Conservation (phyloP, 345 rosid species). For the Brassica napus region DNA sequence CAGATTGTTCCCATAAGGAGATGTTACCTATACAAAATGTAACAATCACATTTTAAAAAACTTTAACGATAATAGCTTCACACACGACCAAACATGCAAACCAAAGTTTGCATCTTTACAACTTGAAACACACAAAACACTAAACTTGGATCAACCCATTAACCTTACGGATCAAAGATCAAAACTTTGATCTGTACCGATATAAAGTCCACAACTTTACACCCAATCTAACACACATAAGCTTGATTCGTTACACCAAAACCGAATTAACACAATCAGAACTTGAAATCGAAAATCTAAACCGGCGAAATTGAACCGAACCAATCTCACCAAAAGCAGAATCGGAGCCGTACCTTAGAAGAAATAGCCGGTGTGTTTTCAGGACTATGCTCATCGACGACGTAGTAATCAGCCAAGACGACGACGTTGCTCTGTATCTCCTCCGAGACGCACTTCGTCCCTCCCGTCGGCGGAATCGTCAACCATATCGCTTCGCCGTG, state of each 20-base stretch:
- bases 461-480: conserved; percentile 72
- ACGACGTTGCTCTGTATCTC: conserved; percentile 83
- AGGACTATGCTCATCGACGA: conserved; percentile 63
- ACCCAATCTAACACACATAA: neutral
- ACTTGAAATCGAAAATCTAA: conserved; percentile 12
- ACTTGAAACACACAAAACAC: conserved; percentile 2
- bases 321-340: neutral
- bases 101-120: neutral
- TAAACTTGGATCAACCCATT: neutral
- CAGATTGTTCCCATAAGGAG: conserved; percentile 80
- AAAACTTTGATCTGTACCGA: neutral
- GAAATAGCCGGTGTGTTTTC: conserved; percentile 49
- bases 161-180: neutral
- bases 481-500: conserved; percentile 69
- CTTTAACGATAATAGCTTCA: too few relatives aligned
- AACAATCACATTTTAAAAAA: neutral
- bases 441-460: conserved; percentile 89
- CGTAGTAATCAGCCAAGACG: conserved; percentile 75
- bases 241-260: conserved; percentile 5
- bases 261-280: neutral
- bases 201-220: neutral
- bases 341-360: conserved; percentile 49
- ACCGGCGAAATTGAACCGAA: conserved; percentile 6
- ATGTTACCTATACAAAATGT: conserved; percentile 58
- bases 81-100: neutral